Evolutionary conservation across 1,284 basidiomycete species (phyloP).

Genomic region (Boletellus deceptivus): DNA sequence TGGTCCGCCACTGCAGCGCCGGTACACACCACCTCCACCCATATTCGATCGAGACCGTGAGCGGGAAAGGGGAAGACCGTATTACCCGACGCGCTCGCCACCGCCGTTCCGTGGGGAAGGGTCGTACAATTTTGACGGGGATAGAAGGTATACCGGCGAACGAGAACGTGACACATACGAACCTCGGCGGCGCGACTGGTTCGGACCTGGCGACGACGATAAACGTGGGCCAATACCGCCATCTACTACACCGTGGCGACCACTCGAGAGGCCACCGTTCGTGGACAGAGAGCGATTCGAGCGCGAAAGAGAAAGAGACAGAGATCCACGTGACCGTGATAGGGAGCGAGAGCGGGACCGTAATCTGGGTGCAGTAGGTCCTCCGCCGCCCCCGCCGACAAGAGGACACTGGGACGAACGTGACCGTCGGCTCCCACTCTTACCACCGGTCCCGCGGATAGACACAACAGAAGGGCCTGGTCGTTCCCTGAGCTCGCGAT

Average conservation of each 20-base stretch:
- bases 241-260: slow-evolving; percentile 23
- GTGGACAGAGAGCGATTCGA: slow-evolving; percentile 36
- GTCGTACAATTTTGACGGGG: slow-evolving; percentile 23
- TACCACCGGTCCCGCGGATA: slow-evolving; percentile 17
- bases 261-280: slow-evolving; percentile 24
- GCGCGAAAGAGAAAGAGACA: slow-evolving; percentile 32
- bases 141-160: slow-evolving; percentile 25
- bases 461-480: slow-evolving; percentile 8
- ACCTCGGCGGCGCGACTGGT: slow-evolving; percentile 36
- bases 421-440: slow-evolving; percentile 31
- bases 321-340: slow-evolving; percentile 35
- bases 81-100: slow-evolving; percentile 26
- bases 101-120: slow-evolving; percentile 23
- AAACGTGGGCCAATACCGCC: slow-evolving; percentile 23
- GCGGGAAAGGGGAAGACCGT: slow-evolving; percentile 21
- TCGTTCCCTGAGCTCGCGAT: slow-evolving; percentile 28
- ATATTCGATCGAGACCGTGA: slow-evolving; percentile 23
- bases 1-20: slow-evolving; percentile 22
- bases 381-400: slow-evolving; percentile 12
- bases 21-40: slow-evolving; percentile 26
- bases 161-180: slow-evolving; percentile 33
- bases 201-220: slow-evolving; percentile 34
- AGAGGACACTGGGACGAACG: slow-evolving; percentile 36
- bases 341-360: slow-evolving; percentile 27
- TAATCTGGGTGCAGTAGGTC: slow-evolving; percentile 7